A percentile compares a stretch with the other conserved stretches of the same genome.
Conservation (phyloP, 2,329 filamentous ascomycete genomes). For the Talaromyces rugulosus region DNA sequence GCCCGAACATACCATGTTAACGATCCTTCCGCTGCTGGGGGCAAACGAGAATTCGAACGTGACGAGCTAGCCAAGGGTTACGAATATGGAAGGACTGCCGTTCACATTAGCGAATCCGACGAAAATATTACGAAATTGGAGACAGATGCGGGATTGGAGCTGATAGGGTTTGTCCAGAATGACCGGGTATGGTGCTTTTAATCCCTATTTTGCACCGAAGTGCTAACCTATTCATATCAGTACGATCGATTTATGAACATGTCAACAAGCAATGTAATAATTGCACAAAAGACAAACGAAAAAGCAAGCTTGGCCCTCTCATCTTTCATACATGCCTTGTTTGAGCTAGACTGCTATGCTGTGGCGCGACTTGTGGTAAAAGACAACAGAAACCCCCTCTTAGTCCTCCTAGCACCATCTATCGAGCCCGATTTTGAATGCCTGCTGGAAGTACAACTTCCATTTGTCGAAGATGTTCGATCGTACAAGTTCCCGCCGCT, state of each 20-base stretch:
- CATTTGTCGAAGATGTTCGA: conserved; percentile 88
- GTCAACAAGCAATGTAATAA: conserved; percentile 72
- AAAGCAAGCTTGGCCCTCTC: conserved; percentile 80
- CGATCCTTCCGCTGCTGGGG: conserved; percentile 68
- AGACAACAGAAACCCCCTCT: conserved; percentile 70
- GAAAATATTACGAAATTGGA: conserved; percentile 84
- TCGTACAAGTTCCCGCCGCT: conserved; percentile 88
- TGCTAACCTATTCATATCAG: conserved; percentile 34
- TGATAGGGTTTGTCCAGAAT: conserved; percentile 79
- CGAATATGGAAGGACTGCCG: conserved; percentile 86
- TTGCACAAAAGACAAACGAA: conserved; percentile 74
- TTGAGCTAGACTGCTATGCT: conserved; percentile 79
- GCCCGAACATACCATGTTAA: conserved; percentile 77
- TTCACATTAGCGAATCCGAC: conserved; percentile 83
- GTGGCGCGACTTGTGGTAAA: conserved; percentile 82
- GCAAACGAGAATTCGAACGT: conserved; percentile 74
- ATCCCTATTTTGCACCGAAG: background rate
- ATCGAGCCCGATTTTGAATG: conserved; percentile 78
- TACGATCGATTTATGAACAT: conserved; percentile 83
- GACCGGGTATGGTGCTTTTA: conserved; percentile 53
- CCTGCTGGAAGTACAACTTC: conserved; percentile 82
- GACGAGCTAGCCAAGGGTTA: conserved; percentile 90
- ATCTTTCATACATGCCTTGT: conserved; percentile 81
- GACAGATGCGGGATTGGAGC: conserved; percentile 68
- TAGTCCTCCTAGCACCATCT: conserved; percentile 75